Percentiles rank a stretch among this genome's conserved stretches.
Conservation (phyloP, 1,284 basidiomycete genomes). For the Ganoderma sinense region DNA sequence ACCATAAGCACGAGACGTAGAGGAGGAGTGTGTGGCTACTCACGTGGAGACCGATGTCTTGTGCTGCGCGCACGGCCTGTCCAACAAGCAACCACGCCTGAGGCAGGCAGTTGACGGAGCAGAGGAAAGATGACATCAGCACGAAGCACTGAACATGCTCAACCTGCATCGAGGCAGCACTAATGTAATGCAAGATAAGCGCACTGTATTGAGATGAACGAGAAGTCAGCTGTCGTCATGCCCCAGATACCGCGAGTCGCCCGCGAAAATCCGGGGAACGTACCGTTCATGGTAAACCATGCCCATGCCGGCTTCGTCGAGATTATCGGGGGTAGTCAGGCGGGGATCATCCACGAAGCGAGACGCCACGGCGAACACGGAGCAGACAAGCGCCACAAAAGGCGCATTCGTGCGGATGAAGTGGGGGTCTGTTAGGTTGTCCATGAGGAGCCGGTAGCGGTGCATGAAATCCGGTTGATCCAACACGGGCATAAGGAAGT, state of each 20-base stretch:
- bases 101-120: conserved; percentile 89
- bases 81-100: conserved; percentile 92
- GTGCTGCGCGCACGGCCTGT: conserved; percentile 85
- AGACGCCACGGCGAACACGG: conserved; percentile 85
- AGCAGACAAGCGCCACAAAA: conserved; percentile 83
- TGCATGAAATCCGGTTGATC: conserved; percentile 83
- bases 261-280: conserved; percentile 31
- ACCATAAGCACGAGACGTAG: conserved; percentile 27
- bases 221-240: conserved; percentile 26
- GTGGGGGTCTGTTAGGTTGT: conserved; percentile 60
- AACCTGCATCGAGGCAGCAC: conserved; percentile 80
- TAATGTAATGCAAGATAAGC: conserved; percentile 89
- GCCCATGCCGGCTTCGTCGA: conserved; percentile 82
- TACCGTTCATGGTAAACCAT: conserved; percentile 89
- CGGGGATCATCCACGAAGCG: conserved; percentile 79
- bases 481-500: conserved; percentile 86
- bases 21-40: conserved; percentile 42
- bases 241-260: conserved; percentile 13
- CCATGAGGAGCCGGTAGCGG: conserved; percentile 79
- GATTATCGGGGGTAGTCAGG: conserved; percentile 60
- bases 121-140: conserved; percentile 87
- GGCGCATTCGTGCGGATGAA: conserved; percentile 66
- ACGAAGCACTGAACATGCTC: conserved; percentile 90
- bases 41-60: conserved; percentile 90
- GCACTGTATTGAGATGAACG: conserved; percentile 56